phyloP scores from a whole-genome alignment of 106 monocot genomes.

The Alisma plantagoaquatica region DNA sequence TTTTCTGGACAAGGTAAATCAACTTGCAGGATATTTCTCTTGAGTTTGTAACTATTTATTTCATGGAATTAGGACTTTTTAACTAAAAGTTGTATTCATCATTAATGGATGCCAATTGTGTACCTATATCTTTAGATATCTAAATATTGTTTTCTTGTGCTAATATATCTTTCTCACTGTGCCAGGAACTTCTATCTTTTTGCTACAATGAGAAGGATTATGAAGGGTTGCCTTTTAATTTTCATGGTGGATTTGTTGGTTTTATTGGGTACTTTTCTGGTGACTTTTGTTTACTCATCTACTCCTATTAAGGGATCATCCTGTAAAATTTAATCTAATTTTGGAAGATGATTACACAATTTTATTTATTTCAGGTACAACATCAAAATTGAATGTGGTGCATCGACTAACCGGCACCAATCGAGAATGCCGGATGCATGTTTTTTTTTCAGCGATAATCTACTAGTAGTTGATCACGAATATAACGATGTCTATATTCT shows the following conservation, averaged over 20 bases:
- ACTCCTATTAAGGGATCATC: neutral
- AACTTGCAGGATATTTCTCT: too few relatives aligned
- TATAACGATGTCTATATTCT: constrained; percentile 81
- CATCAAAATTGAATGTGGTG: constrained; percentile 94
- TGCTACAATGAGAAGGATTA: constrained; percentile 73
- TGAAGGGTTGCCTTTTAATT: constrained; percentile 83
- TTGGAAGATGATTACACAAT: too few relatives aligned
- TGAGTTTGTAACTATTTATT: too few relatives aligned
- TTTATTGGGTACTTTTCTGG: constrained; percentile 56
- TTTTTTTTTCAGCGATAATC: constrained; percentile 88
- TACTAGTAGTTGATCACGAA: constrained; percentile 67
- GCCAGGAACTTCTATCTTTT: constrained; percentile 77
- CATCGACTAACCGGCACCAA: constrained; percentile 55
- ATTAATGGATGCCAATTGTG: too few relatives aligned
- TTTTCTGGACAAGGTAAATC: constrained; percentile 71
- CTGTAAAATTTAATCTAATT: neutral
- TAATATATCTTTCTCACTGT: constrained; percentile 1
- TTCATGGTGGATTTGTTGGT: constrained; percentile 88
- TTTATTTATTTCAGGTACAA: constrained; percentile 42
- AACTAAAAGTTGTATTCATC: too few relatives aligned
- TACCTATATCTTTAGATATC: too few relatives aligned
- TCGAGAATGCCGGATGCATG: constrained; percentile 87
- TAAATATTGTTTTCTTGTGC: neutral
- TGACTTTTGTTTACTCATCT: neutral
- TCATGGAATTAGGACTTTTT: too few relatives aligned